These are phyloP conservation scores for Verbena officinalis DNA, from an alignment of 257 asterid genomes.

Conservation along the genomic window DNA sequence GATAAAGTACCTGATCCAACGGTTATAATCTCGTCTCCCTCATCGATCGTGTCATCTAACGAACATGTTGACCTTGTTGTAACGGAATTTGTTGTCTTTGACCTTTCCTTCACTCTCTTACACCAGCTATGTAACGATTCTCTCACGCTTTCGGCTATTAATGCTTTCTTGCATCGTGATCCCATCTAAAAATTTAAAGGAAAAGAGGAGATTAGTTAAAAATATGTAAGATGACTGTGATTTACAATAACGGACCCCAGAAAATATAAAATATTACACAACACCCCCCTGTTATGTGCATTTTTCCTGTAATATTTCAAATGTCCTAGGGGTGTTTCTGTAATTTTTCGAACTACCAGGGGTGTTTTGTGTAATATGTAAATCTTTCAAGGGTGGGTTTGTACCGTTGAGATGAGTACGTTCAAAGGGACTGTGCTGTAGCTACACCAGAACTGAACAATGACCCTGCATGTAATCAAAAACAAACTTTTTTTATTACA, in stretches of 20 bases:
- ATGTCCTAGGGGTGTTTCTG: too few relatives aligned
- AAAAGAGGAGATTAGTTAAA: neutral
- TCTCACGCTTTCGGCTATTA: slow-evolving; percentile 84
- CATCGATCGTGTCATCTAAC: slow-evolving; percentile 54
- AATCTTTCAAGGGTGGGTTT: too few relatives aligned
- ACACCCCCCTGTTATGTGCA: too few relatives aligned
- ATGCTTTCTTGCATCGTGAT: slow-evolving; percentile 74
- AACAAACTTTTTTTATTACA: neutral
- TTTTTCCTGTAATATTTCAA: too few relatives aligned
- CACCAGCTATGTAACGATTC: slow-evolving; percentile 93
- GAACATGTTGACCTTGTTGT: slow-evolving; percentile 81
- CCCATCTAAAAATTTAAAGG: slow-evolving; percentile 60
- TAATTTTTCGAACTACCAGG: too few relatives aligned
- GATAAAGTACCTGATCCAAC: slow-evolving; percentile 72
- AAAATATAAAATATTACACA: too few relatives aligned
- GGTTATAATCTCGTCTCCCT: slow-evolving; percentile 68
- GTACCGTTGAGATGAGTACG: slow-evolving; percentile 77
- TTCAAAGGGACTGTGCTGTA: slow-evolving; percentile 79
- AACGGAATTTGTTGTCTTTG: slow-evolving; percentile 58
- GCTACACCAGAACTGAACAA: slow-evolving; percentile 95
- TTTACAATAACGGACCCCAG: too few relatives aligned
- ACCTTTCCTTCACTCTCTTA: slow-evolving; percentile 75
- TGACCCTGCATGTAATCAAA: slow-evolving; percentile 49
- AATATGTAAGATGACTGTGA: neutral
- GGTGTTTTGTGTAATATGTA: too few relatives aligned